phyloP scores from a whole-genome alignment of 148 eudicot species.

The Spergularia marina region DNA sequence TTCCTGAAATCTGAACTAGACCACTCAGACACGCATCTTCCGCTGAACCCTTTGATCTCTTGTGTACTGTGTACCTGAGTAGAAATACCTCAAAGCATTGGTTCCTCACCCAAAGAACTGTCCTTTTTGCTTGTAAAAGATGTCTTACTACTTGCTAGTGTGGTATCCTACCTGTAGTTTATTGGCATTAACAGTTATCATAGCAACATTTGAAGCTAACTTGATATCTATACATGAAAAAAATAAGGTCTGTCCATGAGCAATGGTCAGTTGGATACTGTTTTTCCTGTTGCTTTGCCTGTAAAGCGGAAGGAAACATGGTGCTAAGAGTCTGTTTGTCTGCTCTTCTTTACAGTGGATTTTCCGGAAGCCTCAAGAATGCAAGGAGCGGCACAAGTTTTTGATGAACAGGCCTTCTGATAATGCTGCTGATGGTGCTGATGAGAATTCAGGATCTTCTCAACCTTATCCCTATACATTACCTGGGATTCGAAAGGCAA shows the following conservation, averaged over 20 bases:
- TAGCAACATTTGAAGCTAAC: no score
- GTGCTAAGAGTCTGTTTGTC: neutral
- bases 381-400: slow-evolving; percentile 75
- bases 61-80: no score
- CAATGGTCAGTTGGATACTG: neutral
- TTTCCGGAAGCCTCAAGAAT: slow-evolving; percentile 85
- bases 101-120: no score
- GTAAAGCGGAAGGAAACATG: neutral
- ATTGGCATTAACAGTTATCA: no score
- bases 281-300: neutral
- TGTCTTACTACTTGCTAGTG: no score
- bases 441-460: slow-evolving; percentile 92
- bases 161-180: no score
- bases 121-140: no score
- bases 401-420: slow-evolving; percentile 71
- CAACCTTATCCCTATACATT: slow-evolving; percentile 84
- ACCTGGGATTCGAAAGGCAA: slow-evolving; percentile 96
- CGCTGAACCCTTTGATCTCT: no score
- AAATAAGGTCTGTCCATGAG: neutral
- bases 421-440: slow-evolving; percentile 95
- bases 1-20: no score
- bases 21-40: no score
- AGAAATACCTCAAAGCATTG: no score
- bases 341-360: slow-evolving; percentile 45
- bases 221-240: no score